Base-by-base conservation (phyloP, 2,329 filamentous ascomycete species). In the Mariannaea sp. region DNA sequence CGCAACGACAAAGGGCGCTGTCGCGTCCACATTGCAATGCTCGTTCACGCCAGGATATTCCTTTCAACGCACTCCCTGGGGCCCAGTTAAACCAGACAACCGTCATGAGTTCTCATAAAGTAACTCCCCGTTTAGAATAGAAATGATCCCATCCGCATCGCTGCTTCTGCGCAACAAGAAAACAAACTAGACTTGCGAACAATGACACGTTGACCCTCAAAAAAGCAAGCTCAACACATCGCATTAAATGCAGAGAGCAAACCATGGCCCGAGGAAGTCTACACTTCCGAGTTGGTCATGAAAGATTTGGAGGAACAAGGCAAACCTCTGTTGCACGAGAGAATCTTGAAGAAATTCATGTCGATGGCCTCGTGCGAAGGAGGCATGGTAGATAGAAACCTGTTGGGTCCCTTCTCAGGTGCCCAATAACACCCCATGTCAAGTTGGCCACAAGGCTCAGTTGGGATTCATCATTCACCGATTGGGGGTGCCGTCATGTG, bases 1-100 rank as follows among this genome's bases (percentile, higher is more conserved):
- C 8, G 22, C 8, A 57, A 49, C 19, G 29, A n/a, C 51, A 48
- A 45, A 41, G 47, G 39, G n/a, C n/a, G n/a, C n/a, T n/a, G 20
- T 13, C 33, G 27, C 38, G 38, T 35, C 20, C 43, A 43, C 32
- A 46, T 26, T 22, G 27, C 38, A 17, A 27, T 40, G 51, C 12
- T 33, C 40, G 24, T 36, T 29, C 40, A 27, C 32, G 24, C 19
- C 33, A 39, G 14, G 19, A 14, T 24, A 26, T 30, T 12, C 17
- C 38, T 19, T 16, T 17, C 26, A 39, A 33, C 17, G 17, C 19
- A 16, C 8, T 30, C 29, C 22, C 20, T 16, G 22, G 22, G 36
- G 19, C n/a, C n/a, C n/a, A n/a, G n/a, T n/a, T n/a, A n/a, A n/a
- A n/a, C n/a, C n/a, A n/a, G n/a, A n/a, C n/a, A n/a, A n/a, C n/a